Percentiles rank a stretch among this genome's conserved stretches.
Evolutionary conservation across 2,329 filamentous ascomycete genomes (phyloP).

Genomic region (Penicillium paneum): DNA sequence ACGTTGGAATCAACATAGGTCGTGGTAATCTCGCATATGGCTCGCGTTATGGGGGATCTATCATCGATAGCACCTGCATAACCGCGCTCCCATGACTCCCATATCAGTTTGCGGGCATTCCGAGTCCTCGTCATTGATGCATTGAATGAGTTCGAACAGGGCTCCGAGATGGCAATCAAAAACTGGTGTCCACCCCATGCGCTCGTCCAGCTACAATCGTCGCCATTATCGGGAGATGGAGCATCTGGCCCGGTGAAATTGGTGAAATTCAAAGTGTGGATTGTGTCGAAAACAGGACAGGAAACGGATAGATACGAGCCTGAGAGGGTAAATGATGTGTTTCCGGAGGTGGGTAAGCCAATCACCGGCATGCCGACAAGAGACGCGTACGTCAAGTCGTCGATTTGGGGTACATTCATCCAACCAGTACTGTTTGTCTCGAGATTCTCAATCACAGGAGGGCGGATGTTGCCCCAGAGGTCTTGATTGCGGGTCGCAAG

Average conservation of each 20-base stretch:
- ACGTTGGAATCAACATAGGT: background rate
- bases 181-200: background rate
- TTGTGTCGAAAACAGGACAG: background rate
- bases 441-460: background rate
- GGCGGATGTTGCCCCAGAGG: conserved; percentile 1
- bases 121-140: background rate
- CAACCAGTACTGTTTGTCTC: background rate
- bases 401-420: background rate
- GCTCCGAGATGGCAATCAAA: background rate
- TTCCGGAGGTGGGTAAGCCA: background rate
- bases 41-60: background rate
- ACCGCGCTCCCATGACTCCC: background rate
- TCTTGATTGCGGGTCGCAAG: background rate
- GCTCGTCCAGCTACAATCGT: background rate
- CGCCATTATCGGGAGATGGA: background rate
- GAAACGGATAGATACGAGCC: background rate
- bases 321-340: conserved; percentile 1
- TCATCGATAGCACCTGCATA: background rate
- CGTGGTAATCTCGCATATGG: background rate
- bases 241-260: background rate
- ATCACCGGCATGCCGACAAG: background rate
- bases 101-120: background rate
- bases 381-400: background rate
- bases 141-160: background rate
- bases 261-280: background rate